phyloP scores from a whole-genome alignment of 1,284 basidiomycete genomes.

The Rhodotorula sp. region DNA sequence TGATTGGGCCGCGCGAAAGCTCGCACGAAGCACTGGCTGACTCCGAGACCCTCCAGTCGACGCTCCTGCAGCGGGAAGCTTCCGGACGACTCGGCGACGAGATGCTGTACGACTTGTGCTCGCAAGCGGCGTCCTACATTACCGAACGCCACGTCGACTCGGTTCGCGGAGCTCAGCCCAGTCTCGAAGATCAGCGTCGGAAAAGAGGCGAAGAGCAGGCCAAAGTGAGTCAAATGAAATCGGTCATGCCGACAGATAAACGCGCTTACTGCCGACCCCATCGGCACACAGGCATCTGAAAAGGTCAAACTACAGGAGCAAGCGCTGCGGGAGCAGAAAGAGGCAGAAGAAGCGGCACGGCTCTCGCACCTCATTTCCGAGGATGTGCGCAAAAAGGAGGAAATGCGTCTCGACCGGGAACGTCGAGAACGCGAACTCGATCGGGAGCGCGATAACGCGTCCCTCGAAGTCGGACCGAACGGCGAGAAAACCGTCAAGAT shows the following conservation, averaged over 20 bases:
- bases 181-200: conserved; percentile 36
- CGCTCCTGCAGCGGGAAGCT: conserved; percentile 22
- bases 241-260: too few species aligned
- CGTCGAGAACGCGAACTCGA: conserved; percentile 23
- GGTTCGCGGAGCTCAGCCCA: conserved; percentile 37
- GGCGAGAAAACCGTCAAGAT: conserved; percentile 20
- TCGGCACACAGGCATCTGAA: conserved; percentile 9
- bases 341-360: conserved; percentile 34
- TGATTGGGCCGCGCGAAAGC: too few species aligned
- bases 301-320: conserved; percentile 19
- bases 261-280: background rate
- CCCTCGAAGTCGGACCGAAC: conserved; percentile 10
- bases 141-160: conserved; percentile 40
- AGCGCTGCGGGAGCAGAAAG: conserved; percentile 17
- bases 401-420: conserved; percentile 26
- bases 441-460: conserved; percentile 7
- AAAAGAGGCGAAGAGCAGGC: conserved; percentile 38
- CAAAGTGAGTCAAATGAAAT: conserved; percentile 10
- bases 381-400: conserved; percentile 37
- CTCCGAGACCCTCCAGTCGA: conserved; percentile 3
- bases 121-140: conserved; percentile 39
- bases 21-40: background rate
- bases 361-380: conserved; percentile 39
- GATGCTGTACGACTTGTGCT: conserved; percentile 43
- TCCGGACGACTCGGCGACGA: conserved; percentile 34